These are phyloP conservation scores for Acanthamoeba sp. DNA, from an alignment of 208 protist species.

Conservation along the genomic window DNA sequence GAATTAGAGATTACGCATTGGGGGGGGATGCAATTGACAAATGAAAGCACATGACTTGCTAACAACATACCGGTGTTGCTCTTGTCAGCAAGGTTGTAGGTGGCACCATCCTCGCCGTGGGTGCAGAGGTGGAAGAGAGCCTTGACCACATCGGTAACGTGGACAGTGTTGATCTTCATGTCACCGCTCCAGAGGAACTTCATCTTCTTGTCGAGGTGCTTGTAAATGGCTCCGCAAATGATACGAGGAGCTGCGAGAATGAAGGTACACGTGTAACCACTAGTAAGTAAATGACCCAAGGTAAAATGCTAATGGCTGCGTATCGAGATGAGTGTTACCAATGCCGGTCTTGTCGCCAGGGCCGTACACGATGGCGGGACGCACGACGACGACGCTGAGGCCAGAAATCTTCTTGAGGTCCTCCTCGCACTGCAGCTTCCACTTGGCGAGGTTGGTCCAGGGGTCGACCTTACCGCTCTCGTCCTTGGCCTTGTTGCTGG, in stretches of 20 bases:
- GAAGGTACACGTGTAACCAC: background rate
- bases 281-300: background rate
- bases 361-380: slow-evolving; percentile 95
- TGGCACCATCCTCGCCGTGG: slow-evolving; percentile 80
- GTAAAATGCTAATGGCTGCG: background rate
- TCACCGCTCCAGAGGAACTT: slow-evolving; percentile 93
- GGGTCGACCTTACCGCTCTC: slow-evolving; percentile 90
- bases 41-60: background rate
- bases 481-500: slow-evolving; percentile 76
- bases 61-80: slow-evolving; percentile 87
- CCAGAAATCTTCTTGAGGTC: slow-evolving; percentile 84
- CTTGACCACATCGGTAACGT: slow-evolving; percentile 92
- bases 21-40: background rate
- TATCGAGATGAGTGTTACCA: slow-evolving; percentile 73
- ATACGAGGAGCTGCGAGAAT: slow-evolving; percentile 89
- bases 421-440: slow-evolving; percentile 91
- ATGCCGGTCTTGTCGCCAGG: slow-evolving; percentile 91
- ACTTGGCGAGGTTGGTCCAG: slow-evolving; percentile 91
- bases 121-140: slow-evolving; percentile 90
- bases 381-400: slow-evolving; percentile 86
- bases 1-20: background rate
- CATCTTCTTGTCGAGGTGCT: slow-evolving; percentile 91
- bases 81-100: slow-evolving; percentile 95
- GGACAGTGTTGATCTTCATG: slow-evolving; percentile 94
- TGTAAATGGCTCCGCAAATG: slow-evolving; percentile 93